Percentiles rank a stretch among this genome's conserved stretches.
Evolutionary conservation across 208 protist genomes (phyloP).

Genomic region (Leishmania martiniquensis): DNA sequence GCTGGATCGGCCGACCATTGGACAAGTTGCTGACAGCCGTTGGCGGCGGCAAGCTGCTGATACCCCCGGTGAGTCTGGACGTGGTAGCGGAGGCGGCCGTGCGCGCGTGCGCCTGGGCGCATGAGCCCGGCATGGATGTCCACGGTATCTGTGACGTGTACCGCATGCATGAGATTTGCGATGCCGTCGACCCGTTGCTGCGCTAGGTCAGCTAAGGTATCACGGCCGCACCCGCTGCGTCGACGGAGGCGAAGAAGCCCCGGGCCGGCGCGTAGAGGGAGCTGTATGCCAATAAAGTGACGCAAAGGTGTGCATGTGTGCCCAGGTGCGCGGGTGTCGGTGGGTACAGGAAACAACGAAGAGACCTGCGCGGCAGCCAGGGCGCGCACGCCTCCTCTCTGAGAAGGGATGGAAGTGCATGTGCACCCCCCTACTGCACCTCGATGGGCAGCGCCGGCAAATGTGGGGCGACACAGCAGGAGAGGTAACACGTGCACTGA

Average conservation of each 20-base stretch:
- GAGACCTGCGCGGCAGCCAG: not conserved
- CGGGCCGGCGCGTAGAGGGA: not conserved
- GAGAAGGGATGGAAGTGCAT: not conserved
- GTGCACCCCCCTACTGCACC: not conserved
- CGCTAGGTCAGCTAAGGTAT: not conserved
- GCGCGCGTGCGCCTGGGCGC: conserved; percentile 55
- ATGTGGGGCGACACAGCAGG: not conserved
- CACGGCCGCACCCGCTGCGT: not conserved
- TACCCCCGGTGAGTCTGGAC: conserved; percentile 66
- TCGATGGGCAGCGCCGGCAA: not conserved
- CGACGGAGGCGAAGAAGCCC: not conserved
- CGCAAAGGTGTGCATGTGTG: not conserved
- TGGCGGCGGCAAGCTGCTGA: conserved; percentile 52
- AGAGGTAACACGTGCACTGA: not conserved
- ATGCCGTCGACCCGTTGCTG: conserved; percentile 4
- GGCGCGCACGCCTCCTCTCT: not conserved
- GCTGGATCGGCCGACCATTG: conserved; percentile 61
- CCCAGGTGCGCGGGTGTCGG: not conserved
- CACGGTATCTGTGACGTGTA: conserved; percentile 64
- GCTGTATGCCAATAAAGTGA: not conserved
- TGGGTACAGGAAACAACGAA: not conserved
- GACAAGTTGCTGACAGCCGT: conserved; percentile 58
- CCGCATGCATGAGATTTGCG: conserved; percentile 67
- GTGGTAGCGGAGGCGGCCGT: conserved; percentile 75
- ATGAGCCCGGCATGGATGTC: conserved; percentile 21